A percentile compares a stretch with the other conserved stretches of the same genome.
These are phyloP conservation scores for Candida easanensis DNA, from an alignment of 805 yeast genomes.

Conservation along the genomic window DNA sequence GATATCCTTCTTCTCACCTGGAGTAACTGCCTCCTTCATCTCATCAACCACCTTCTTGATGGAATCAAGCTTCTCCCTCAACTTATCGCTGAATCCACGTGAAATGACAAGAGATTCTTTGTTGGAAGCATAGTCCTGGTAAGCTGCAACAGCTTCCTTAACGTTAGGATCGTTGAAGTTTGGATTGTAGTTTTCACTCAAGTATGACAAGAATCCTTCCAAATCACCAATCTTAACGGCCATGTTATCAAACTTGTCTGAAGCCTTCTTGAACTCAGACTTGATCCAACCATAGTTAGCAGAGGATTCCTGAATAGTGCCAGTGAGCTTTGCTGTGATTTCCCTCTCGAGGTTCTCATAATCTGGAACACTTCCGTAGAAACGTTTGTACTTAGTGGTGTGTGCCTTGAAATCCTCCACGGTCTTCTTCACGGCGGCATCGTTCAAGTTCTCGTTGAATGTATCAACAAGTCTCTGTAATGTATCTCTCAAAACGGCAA, in stretches of 20 bases:
- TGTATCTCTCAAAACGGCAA: constrained; percentile 32
- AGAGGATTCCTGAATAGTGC: not conserved
- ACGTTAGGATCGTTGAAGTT: constrained; percentile 77
- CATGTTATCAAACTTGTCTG: constrained; percentile 15
- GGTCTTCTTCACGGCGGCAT: constrained; percentile 77
- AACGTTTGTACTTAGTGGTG: constrained; percentile 7
- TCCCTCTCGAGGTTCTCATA: not conserved
- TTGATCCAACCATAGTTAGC: constrained; percentile 5
- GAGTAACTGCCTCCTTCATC: not conserved
- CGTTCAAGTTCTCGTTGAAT: constrained; percentile 85
- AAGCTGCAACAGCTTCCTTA: constrained; percentile 53
- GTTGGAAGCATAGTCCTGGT: constrained; percentile 40
- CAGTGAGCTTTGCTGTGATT: not conserved
- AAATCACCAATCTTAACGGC: constrained; percentile 30
- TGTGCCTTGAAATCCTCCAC: constrained; percentile 41
- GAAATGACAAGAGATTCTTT: constrained; percentile 4
- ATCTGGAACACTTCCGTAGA: constrained; percentile 2
- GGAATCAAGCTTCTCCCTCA: not conserved
- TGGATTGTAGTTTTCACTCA: constrained; percentile 61
- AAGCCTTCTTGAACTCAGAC: constrained; percentile 7
- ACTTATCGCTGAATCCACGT: not conserved
- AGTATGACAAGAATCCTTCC: constrained; percentile 42
- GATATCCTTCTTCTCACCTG: not conserved
- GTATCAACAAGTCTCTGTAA: constrained; percentile 47
- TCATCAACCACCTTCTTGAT: constrained; percentile 4